Evolutionary conservation across 129 eudicot genomes (phyloP).

Genomic region (Pittosporum tobira): DNA sequence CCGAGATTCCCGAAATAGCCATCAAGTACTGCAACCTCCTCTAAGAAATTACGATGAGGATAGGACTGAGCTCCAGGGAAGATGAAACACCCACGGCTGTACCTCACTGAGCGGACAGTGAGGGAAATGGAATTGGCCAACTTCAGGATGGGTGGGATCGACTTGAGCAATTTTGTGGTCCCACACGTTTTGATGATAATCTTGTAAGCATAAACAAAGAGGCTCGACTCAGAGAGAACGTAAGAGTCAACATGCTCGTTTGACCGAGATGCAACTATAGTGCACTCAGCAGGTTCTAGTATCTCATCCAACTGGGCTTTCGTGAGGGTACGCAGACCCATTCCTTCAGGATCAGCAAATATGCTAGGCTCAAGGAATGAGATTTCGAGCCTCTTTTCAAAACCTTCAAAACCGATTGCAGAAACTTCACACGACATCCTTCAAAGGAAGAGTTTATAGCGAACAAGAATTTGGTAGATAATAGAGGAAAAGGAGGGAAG

Average conservation of each 20-base stretch:
- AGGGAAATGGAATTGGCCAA: constrained; percentile 56
- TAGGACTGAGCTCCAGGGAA: constrained; percentile 81
- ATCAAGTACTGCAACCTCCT: constrained; percentile 83
- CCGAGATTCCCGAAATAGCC: constrained; percentile 60
- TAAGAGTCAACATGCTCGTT: constrained; percentile 72
- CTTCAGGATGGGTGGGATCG: constrained; percentile 73
- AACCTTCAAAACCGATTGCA: constrained; percentile 96
- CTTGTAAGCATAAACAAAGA: constrained; percentile 74
- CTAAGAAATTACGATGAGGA: constrained; percentile 87
- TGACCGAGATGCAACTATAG: constrained; percentile 66
- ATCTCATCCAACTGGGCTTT: constrained; percentile 74
- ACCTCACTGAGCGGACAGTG: constrained; percentile 63
- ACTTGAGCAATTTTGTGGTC: constrained; percentile 73
- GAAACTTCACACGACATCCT: constrained; percentile 47
- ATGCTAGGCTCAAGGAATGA: constrained; percentile 75
- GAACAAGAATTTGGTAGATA: constrained; percentile 22
- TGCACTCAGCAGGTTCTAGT: constrained; percentile 91
- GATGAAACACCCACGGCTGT: constrained; percentile 90
- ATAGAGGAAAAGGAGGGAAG: constrained; percentile 57
- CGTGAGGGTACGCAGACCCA: constrained; percentile 66
- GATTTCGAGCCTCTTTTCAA: constrained; percentile 90
- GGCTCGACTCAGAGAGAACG: constrained; percentile 89
- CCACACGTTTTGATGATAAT: constrained; percentile 94
- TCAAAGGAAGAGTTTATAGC: constrained; percentile 4
- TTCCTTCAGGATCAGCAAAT: constrained; percentile 77